Conservation (phyloP, 2,329 filamentous ascomycete species). For the Arthrobotrys entomopaga region DNA sequence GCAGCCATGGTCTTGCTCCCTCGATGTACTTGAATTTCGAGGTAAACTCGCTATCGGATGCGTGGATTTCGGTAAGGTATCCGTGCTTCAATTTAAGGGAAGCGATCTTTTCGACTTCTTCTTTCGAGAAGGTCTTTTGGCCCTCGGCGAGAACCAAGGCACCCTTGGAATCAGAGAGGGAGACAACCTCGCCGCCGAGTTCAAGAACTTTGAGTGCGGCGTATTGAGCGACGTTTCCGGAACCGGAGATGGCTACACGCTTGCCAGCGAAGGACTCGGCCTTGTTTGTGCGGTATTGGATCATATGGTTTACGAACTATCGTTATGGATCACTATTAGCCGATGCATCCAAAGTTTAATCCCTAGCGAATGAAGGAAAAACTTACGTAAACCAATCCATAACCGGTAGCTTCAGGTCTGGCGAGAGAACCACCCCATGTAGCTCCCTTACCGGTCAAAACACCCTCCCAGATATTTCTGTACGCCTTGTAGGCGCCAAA, state of each 20-base stretch:
- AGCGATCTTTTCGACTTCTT: slow-evolving; percentile 81
- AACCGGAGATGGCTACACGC: slow-evolving; percentile 93
- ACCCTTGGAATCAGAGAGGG: slow-evolving; percentile 92
- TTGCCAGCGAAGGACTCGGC: slow-evolving; percentile 88
- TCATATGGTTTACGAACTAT: slow-evolving; percentile 89
- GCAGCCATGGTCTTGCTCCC: slow-evolving; percentile 88
- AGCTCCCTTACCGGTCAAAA: slow-evolving; percentile 93
- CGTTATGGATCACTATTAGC: slow-evolving; percentile 60
- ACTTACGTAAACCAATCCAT: slow-evolving; percentile 82
- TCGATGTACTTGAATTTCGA: slow-evolving; percentile 84
- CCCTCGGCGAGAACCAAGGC: slow-evolving; percentile 76
- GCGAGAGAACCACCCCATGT: slow-evolving; percentile 94
- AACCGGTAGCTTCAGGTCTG: slow-evolving; percentile 95
- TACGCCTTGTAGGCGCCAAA: slow-evolving; percentile 93
- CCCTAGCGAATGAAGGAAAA: slow-evolving; percentile 60
- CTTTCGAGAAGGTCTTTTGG: slow-evolving; percentile 77
- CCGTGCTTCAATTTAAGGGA: slow-evolving; percentile 86
- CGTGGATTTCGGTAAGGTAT: slow-evolving; percentile 76
- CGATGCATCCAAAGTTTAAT: neutral
- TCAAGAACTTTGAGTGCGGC: slow-evolving; percentile 96
- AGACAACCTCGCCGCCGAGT: slow-evolving; percentile 90
- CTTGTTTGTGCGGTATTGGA: slow-evolving; percentile 80
- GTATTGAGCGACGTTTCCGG: slow-evolving; percentile 97
- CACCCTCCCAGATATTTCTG: slow-evolving; percentile 92
- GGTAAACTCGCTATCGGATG: slow-evolving; percentile 67